Evolutionary conservation across 1,139 yeast genomes (phyloP).

Genomic region (Hansenula sp.): DNA sequence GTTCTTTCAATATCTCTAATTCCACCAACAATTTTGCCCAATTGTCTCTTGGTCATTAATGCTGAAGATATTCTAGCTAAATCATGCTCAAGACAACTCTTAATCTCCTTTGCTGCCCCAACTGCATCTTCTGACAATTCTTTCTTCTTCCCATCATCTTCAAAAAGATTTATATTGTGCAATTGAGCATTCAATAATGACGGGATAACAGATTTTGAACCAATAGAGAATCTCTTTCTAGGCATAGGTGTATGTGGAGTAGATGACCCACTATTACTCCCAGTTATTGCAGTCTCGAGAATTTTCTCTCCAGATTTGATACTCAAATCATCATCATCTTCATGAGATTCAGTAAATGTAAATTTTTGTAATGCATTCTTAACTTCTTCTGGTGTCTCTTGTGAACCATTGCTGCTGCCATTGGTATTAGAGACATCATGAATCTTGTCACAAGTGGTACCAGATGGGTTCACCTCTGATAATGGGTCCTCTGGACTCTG

Average conservation of each 20-base stretch:
- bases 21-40: slow-evolving; percentile 20
- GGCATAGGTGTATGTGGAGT: slow-evolving; percentile 2
- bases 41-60: slow-evolving; percentile 20
- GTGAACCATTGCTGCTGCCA: not conserved
- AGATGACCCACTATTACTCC: slow-evolving; percentile 3
- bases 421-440: not conserved
- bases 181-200: slow-evolving; percentile 22
- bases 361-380: slow-evolving; percentile 3
- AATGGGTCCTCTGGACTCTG: no score
- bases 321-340: slow-evolving; percentile 4
- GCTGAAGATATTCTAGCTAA: slow-evolving; percentile 19
- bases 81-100: slow-evolving; percentile 16
- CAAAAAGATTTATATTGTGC: slow-evolving; percentile 19
- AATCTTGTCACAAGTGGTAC: not conserved
- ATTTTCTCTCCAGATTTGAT: slow-evolving; percentile 12
- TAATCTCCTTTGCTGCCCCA: not conserved
- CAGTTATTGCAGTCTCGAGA: slow-evolving; percentile 9
- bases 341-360: slow-evolving; percentile 3
- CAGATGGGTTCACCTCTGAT: no score
- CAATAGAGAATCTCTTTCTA: slow-evolving; percentile 14
- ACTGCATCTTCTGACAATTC: no score
- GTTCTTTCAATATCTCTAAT: slow-evolving; percentile 50
- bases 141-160: no score
- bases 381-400: not conserved
- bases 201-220: slow-evolving; percentile 19